Base-by-base conservation (phyloP, 345 rosid species). In the Balakata baccata region DNA sequence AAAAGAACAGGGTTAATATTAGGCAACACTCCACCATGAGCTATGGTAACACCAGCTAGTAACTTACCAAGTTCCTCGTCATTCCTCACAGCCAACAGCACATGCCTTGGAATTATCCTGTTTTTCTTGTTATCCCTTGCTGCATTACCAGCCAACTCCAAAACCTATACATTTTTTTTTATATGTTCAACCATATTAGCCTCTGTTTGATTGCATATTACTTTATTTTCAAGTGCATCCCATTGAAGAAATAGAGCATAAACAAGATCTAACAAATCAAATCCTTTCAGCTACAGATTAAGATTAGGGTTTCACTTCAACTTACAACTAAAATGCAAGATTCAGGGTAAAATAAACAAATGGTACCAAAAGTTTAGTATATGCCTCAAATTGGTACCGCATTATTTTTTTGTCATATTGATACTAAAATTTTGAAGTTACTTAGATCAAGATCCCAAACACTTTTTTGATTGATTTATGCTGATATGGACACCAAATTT, bases 41-140 rank as follows among this genome's bases (percentile, higher is more conserved):
- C 86, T 11, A 83, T 83, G 23, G 86, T 83, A 17, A 83, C 86
- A 10, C 86, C 86, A 0, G 83, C 83, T 3, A 83, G 79, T n/a
- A 83, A 64, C 73, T 83, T 83, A 9, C 86, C 83, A 1, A 83
- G 79, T 50, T 83, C 86, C 18, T 83, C 86, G 11, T 83, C 86
- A 5, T 83, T 83, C 74, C 86, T 77, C 70, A 83, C 79, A 0
- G 86, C 86, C 66, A 83, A 57, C 3, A 83, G 69, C 25, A 83
- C 79, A 12, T 83, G 83, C 73, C 86, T 74, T 1, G 86, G 86
- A 49, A 83, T 83, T 16, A 83, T 80, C 43, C 86, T 83, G 49
- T 68, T 80, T 75, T 83, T 83, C 81, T 83, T 83, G 81, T 83
- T 83, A 51, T 83, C 86, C 53, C 86, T 66, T 7, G 86, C 86